Conservation (phyloP, 495 filamentous ascomycete species). For the Podospora fimiseda region DNA sequence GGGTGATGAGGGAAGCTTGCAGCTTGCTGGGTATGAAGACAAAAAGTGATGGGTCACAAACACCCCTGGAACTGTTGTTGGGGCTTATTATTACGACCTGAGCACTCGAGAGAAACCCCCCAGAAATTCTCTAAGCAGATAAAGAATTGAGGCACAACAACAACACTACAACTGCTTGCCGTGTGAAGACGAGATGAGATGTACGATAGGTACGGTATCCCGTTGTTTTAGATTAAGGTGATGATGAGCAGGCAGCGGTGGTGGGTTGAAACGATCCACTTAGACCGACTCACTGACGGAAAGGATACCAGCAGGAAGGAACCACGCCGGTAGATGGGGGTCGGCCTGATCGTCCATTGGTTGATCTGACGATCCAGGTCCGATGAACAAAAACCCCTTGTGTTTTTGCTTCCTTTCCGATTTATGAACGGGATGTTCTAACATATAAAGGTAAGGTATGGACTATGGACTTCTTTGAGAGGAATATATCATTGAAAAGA, state of each 20-base stretch:
- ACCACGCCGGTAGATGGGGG: not conserved
- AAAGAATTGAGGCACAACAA: not conserved
- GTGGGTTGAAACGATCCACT: constrained; percentile 1
- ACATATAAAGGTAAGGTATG: too few species aligned
- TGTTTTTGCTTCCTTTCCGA: too few species aligned
- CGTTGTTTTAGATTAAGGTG: not conserved
- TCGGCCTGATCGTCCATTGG: not conserved
- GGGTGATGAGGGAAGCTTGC: not conserved
- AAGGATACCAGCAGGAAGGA: not conserved
- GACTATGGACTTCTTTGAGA: too few species aligned
- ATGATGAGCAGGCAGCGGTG: not conserved
- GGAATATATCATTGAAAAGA: too few species aligned
- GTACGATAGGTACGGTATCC: not conserved
- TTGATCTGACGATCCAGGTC: not conserved
- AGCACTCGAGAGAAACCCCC: too few species aligned
- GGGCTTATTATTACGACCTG: too few species aligned
- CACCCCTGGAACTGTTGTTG: not conserved
- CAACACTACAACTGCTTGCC: too few species aligned
- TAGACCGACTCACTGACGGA: not conserved
- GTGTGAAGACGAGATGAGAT: too few species aligned
- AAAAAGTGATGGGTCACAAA: not conserved
- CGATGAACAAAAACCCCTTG: not conserved
- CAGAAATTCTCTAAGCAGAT: too few species aligned
- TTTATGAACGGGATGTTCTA: too few species aligned
- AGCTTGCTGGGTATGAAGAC: not conserved